These are phyloP conservation scores for Diaporthe sp. DNA, from an alignment of 2,329 filamentous ascomycete species.

Conservation along the genomic window DNA sequence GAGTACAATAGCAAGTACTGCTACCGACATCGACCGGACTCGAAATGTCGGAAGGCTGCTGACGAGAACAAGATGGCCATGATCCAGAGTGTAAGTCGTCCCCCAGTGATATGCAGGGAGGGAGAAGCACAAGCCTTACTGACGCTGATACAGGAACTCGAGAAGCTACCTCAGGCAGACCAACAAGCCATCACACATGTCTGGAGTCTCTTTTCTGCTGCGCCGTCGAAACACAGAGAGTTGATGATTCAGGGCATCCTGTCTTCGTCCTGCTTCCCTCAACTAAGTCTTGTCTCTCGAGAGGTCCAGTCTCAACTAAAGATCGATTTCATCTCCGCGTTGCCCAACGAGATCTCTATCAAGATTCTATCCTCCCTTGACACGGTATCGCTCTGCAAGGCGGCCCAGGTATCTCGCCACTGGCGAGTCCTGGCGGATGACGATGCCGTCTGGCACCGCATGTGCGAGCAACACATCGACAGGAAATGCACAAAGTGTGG, in stretches of 20 bases:
- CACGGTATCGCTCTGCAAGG: slow-evolving; percentile 94
- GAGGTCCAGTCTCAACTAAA: slow-evolving; percentile 95
- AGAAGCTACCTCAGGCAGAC: slow-evolving; percentile 84
- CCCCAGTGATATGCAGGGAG: slow-evolving; percentile 30
- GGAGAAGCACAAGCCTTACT: slow-evolving; percentile 42
- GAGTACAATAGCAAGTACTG: slow-evolving; percentile 86
- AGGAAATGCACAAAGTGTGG: slow-evolving; percentile 95
- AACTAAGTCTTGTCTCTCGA: slow-evolving; percentile 91
- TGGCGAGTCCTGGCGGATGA: slow-evolving; percentile 96
- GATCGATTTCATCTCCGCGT: slow-evolving; percentile 93
- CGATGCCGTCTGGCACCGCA: slow-evolving; percentile 96
- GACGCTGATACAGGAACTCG: slow-evolving; percentile 75
- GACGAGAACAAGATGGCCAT: slow-evolving; percentile 98
- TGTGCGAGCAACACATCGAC: slow-evolving; percentile 98
- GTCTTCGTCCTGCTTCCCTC: slow-evolving; percentile 96
- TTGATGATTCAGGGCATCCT: slow-evolving; percentile 97
- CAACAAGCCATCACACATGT: slow-evolving; percentile 97
- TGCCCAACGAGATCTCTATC: slow-evolving; percentile 91
- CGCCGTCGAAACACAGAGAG: slow-evolving; percentile 92
- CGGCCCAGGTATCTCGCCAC: slow-evolving; percentile 89
- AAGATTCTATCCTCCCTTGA: slow-evolving; percentile 95
- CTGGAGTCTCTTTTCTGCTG: slow-evolving; percentile 97
- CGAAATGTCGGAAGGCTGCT: slow-evolving; percentile 91
- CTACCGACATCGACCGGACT: slow-evolving; percentile 93
- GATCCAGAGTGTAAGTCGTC: slow-evolving; percentile 80